phyloP scores from a whole-genome alignment of 768 basidiomycete genomes.

The Tricholoma hemisulphureum region DNA sequence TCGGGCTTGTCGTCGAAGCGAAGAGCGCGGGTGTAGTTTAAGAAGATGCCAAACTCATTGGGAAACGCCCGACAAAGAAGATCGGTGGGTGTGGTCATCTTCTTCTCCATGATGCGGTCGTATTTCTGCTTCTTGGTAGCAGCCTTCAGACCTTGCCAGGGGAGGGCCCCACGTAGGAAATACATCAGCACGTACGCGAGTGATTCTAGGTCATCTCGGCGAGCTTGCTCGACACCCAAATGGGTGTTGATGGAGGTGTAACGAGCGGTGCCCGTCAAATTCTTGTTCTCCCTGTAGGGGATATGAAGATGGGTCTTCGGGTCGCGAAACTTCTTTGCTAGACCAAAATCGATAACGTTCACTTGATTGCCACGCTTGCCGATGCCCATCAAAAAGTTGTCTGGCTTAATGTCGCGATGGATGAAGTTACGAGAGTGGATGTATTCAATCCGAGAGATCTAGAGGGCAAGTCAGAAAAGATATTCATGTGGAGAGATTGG shows the following conservation, averaged over 20 bases:
- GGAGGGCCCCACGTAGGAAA: slow-evolving; percentile 96
- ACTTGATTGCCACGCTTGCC: slow-evolving; percentile 99
- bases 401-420: slow-evolving; percentile 97
- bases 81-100: slow-evolving; percentile 99
- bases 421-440: slow-evolving; percentile 99
- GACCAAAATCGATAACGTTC: slow-evolving; percentile 97
- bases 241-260: slow-evolving; percentile 99
- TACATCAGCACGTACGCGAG: slow-evolving; percentile 99
- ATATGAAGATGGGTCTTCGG: slow-evolving; percentile 99
- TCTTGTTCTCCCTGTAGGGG: slow-evolving; percentile 99
- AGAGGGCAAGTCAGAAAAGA: slow-evolving; percentile 19
- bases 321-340: slow-evolving; percentile 99
- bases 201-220: slow-evolving; percentile 96
- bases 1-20: slow-evolving; percentile 99
- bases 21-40: slow-evolving; percentile 98
- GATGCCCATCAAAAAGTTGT: slow-evolving; percentile 99
- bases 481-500: slow-evolving; percentile 19
- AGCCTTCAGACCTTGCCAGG: slow-evolving; percentile 99
- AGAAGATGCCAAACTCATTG: slow-evolving; percentile 98
- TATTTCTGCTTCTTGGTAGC: slow-evolving; percentile 99
- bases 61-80: slow-evolving; percentile 99
- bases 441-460: slow-evolving; percentile 99
- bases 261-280: slow-evolving; percentile 95
- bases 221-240: slow-evolving; percentile 95
- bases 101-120: slow-evolving; percentile 99